Conservation (phyloP, 2,329 filamentous ascomycete genomes). For the Neophaeococcomyces mojaviensis region DNA sequence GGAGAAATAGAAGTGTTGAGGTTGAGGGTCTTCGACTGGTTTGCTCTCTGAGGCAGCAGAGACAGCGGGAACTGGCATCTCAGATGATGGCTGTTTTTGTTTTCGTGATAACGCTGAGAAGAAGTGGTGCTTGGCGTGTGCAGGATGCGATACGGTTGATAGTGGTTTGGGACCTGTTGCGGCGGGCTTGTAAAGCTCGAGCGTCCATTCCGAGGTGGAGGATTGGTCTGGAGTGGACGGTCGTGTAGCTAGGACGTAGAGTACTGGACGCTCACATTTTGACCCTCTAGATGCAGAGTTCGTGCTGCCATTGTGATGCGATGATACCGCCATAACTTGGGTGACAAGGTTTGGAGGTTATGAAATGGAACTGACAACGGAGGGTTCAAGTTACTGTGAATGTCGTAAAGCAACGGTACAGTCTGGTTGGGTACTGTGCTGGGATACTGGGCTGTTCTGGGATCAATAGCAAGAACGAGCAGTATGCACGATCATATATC, state of each 20-base stretch:
- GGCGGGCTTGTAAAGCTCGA: background rate
- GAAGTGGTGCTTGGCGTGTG: background rate
- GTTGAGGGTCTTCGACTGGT: background rate
- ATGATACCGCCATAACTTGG: background rate
- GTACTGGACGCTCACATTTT: background rate
- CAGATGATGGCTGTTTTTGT: background rate
- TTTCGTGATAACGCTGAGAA: background rate
- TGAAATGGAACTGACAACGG: no score
- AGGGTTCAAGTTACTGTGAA: no score
- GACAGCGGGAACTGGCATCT: background rate
- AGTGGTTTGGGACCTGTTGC: background rate
- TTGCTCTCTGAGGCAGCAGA: background rate
- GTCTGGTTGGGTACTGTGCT: no score
- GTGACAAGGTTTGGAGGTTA: no score
- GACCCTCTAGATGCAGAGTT: background rate
- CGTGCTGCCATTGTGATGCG: background rate
- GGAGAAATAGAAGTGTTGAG: constrained; percentile 2
- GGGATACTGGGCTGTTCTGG: no score
- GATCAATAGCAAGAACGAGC: no score
- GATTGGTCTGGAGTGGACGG: background rate
- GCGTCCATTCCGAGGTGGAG: background rate
- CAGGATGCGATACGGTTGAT: background rate
- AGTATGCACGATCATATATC: no score
- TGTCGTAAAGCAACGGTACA: no score
- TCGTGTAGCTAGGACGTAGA: background rate